Percentiles rank a stretch among this genome's conserved stretches.
Evolutionary conservation across 2,329 filamentous ascomycete genomes (phyloP).

Genomic region (Ophiocordyceps camponoti-leonardi): DNA sequence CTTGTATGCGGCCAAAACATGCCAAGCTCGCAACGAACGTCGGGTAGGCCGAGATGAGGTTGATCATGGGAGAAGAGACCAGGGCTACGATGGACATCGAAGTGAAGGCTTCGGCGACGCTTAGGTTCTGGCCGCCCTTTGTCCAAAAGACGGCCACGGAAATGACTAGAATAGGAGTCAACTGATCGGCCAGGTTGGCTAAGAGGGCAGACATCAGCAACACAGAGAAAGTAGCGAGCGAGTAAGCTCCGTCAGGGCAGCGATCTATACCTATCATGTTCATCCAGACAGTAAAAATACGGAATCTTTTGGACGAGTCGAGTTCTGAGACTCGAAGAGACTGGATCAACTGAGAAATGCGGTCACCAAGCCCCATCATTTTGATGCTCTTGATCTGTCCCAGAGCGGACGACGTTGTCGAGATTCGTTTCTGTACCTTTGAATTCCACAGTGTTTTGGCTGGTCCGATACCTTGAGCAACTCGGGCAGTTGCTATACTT

Average conservation of each 20-base stretch:
- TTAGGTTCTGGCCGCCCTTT: background rate
- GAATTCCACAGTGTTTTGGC: slow-evolving; percentile 16
- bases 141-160: slow-evolving; percentile 5
- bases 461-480: slow-evolving; percentile 14
- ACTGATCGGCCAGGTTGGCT: background rate
- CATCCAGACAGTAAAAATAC: slow-evolving; percentile 1
- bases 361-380: slow-evolving; percentile 13
- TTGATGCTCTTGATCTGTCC: slow-evolving; percentile 17
- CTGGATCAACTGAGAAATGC: slow-evolving; percentile 1
- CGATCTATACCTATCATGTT: slow-evolving; percentile 1
- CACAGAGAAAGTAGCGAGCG: background rate
- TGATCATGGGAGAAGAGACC: slow-evolving; percentile 2
- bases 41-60: slow-evolving; percentile 1
- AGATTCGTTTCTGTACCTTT: slow-evolving; percentile 13
- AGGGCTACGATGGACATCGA: slow-evolving; percentile 4
- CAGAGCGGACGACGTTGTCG: slow-evolving; percentile 12
- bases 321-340: slow-evolving; percentile 5
- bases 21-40: slow-evolving; percentile 1
- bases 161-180: slow-evolving; percentile 5
- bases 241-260: background rate
- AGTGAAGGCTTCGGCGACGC: slow-evolving; percentile 2
- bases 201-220: background rate
- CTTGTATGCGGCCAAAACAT: slow-evolving; percentile 5
- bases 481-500: background rate
- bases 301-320: slow-evolving; percentile 2